Conservation (phyloP, 2,329 filamentous ascomycete species). For the Colletotrichum lindemuthianum region DNA sequence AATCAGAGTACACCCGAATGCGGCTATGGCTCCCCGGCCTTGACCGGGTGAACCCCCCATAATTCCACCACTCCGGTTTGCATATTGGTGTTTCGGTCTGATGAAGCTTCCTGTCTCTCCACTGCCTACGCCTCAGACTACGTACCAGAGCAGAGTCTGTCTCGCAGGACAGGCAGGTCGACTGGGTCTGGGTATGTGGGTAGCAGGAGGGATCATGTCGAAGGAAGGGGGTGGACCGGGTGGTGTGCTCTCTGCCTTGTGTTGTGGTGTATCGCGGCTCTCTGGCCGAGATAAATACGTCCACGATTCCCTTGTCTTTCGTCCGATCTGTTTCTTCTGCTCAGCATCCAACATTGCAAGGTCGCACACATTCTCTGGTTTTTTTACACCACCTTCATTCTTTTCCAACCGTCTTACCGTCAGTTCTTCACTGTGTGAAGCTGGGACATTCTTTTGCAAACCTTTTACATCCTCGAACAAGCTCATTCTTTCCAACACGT, state of each 20-base stretch:
- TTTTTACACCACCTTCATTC: constrained; percentile 31
- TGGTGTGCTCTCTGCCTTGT: not conserved
- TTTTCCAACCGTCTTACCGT: constrained; percentile 27
- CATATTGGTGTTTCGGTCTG: constrained; percentile 33
- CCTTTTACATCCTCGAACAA: constrained; percentile 22
- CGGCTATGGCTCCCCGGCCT: constrained; percentile 19
- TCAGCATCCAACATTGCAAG: constrained; percentile 34
- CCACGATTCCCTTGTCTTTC: constrained; percentile 1
- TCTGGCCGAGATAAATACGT: constrained; percentile 21
- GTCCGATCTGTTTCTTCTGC: not conserved
- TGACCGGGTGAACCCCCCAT: constrained; percentile 25
- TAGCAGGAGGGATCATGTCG: too few relatives aligned
- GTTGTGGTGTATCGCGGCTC: not conserved
- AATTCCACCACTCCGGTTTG: constrained; percentile 26
- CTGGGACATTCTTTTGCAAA: constrained; percentile 37
- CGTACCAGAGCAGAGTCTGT: not conserved
- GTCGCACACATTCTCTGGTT: constrained; percentile 33
- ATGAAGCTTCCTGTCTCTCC: constrained; percentile 19
- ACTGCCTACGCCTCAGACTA: constrained; percentile 9
- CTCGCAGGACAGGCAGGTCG: too few relatives aligned
- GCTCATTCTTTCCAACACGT: constrained; percentile 22
- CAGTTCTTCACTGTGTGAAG: constrained; percentile 37
- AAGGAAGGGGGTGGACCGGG: too few relatives aligned
- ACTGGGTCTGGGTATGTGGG: too few relatives aligned
- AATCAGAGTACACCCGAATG: constrained; percentile 27